phyloP scores from a whole-genome alignment of 495 filamentous ascomycete species.

The Daldinia childiae region DNA sequence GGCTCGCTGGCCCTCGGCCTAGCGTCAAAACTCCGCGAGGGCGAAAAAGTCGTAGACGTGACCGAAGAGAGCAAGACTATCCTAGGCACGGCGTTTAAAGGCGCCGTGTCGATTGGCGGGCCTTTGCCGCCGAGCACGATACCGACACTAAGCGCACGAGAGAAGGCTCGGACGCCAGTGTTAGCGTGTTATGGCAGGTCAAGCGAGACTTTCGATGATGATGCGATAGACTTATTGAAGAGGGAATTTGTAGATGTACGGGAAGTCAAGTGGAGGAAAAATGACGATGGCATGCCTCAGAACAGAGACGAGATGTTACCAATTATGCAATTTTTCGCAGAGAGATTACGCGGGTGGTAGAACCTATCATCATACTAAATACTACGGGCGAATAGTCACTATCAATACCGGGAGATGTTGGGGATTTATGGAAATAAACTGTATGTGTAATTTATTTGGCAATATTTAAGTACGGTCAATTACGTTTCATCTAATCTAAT shows the following conservation, averaged over 20 bases:
- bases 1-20: conserved; percentile 77
- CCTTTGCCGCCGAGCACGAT: conserved; percentile 66
- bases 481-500: not conserved
- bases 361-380: not conserved
- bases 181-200: conserved; percentile 74
- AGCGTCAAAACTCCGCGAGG: conserved; percentile 52
- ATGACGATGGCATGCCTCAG: conserved; percentile 83
- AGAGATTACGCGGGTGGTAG: conserved; percentile 71
- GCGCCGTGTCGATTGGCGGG: conserved; percentile 82
- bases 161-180: conserved; percentile 75
- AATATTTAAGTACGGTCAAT: not conserved
- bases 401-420: not conserved
- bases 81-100: conserved; percentile 53
- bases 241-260: conserved; percentile 76
- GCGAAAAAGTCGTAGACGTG: conserved; percentile 45
- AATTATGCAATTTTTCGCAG: conserved; percentile 91
- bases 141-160: conserved; percentile 48
- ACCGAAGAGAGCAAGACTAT: conserved; percentile 13
- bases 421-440: not conserved
- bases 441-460: not conserved
- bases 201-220: conserved; percentile 68
- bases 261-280: conserved; percentile 75
- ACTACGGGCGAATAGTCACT: not conserved
- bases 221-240: conserved; percentile 69
- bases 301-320: conserved; percentile 89